phyloP scores from a whole-genome alignment of 106 monocot genomes.

The Dendrobium chrysotoxum region DNA sequence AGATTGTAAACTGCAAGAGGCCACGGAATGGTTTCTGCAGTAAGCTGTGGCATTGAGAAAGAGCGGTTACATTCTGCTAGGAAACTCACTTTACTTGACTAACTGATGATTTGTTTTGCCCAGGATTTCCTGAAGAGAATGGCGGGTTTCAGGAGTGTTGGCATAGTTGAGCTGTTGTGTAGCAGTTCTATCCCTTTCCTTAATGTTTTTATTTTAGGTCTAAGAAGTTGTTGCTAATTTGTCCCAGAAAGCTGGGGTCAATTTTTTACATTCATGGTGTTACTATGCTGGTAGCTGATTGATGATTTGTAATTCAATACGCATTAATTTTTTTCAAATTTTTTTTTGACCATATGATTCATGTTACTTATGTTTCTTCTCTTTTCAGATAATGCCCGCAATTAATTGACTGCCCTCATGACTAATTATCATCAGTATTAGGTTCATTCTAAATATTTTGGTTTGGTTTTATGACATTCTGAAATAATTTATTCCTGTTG shows the following conservation, averaged over 20 bases:
- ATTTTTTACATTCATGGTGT: neutral
- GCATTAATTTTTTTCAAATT: neutral
- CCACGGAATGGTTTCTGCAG: slow-evolving; percentile 61
- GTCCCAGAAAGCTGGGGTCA: neutral
- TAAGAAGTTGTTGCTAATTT: neutral
- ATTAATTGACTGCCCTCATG: too few relatives aligned
- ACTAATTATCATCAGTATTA: too few relatives aligned
- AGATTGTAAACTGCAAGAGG: slow-evolving; percentile 68
- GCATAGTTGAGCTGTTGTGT: neutral
- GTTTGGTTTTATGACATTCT: too few relatives aligned
- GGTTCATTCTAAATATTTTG: too few relatives aligned
- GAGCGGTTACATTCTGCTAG: neutral
- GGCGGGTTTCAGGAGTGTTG: neutral
- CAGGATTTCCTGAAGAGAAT: too few relatives aligned
- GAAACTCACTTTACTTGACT: neutral
- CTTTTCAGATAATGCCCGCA: too few relatives aligned
- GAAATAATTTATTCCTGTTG: too few relatives aligned
- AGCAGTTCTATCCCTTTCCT: neutral
- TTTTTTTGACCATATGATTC: neutral
- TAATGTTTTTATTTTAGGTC: neutral
- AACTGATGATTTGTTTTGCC: neutral
- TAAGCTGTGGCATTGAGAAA: slow-evolving; percentile 71
- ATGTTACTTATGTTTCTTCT: too few relatives aligned
- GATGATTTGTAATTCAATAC: neutral
- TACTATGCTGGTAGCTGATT: neutral